Percentiles rank a stretch among this genome's conserved stretches.
Evolutionary conservation across 345 rosid genomes (phyloP).

Genomic region (Eutrema heterophyllum): DNA sequence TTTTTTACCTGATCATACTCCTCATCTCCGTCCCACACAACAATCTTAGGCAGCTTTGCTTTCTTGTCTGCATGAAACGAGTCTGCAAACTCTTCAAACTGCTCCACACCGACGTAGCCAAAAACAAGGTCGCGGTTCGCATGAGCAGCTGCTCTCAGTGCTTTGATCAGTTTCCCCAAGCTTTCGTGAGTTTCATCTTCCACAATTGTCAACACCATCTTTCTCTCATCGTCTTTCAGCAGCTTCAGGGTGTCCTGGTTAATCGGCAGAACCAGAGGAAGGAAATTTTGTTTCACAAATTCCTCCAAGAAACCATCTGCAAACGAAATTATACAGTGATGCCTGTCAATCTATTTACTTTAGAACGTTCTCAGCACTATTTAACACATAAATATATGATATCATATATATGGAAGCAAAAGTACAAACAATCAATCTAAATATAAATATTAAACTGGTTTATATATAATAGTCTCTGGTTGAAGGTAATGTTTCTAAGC

Average conservation of each 20-base stretch:
- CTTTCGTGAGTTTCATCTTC: slow-evolving; percentile 72
- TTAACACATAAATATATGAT: neutral
- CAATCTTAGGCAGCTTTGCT: slow-evolving; percentile 66
- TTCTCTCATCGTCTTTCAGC: slow-evolving; percentile 79
- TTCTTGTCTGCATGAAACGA: slow-evolving; percentile 53
- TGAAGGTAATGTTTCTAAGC: neutral
- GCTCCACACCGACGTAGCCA: slow-evolving; percentile 78
- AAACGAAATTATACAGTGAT: slow-evolving; percentile 13
- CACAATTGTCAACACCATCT: slow-evolving; percentile 66
- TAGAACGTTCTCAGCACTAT: neutral
- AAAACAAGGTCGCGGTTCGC: slow-evolving; percentile 89
- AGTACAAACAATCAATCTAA: neutral
- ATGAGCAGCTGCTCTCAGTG: slow-evolving; percentile 84
- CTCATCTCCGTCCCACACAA: slow-evolving; percentile 84
- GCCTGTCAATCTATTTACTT: neutral
- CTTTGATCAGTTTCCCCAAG: slow-evolving; percentile 50
- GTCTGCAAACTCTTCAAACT: slow-evolving; percentile 76
- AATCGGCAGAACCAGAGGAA: slow-evolving; percentile 74
- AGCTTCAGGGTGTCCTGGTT: slow-evolving; percentile 68
- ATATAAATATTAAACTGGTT: neutral
- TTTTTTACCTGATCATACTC: slow-evolving; percentile 60
- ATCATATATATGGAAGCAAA: neutral
- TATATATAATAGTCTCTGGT: neutral
- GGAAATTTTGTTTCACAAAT: slow-evolving; percentile 76
- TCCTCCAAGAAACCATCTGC: slow-evolving; percentile 77